phyloP scores from a whole-genome alignment of 2,329 filamentous ascomycete species.

The Pseudopithomyces maydicus region DNA sequence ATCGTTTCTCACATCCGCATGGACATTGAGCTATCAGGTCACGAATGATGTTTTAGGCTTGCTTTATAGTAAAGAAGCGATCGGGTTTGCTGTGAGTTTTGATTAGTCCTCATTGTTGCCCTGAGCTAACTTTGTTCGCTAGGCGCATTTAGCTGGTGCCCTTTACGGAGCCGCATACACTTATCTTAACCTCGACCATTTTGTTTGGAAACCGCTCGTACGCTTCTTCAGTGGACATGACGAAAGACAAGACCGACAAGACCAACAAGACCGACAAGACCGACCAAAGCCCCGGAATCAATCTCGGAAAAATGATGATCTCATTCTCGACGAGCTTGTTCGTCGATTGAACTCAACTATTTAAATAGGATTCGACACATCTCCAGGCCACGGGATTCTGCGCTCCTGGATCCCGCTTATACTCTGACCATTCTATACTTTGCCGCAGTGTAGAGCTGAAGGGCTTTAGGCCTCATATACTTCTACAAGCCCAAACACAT shows the following conservation, averaged over 20 bases:
- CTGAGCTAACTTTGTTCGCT: neutral
- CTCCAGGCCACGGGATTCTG: neutral
- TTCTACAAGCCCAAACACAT: too few species aligned
- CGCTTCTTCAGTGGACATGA: neutral
- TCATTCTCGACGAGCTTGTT: neutral
- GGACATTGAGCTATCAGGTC: neutral
- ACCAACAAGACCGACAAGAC: too few species aligned
- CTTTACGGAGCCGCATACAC: neutral
- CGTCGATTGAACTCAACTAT: constrained; percentile 1
- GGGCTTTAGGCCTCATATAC: too few species aligned
- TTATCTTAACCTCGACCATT: neutral
- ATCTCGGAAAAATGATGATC: neutral
- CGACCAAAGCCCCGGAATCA: neutral
- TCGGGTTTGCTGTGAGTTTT: constrained; percentile 1
- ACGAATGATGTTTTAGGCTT: neutral
- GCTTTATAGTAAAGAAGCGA: neutral
- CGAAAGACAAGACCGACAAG: too few species aligned
- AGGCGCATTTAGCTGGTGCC: constrained; percentile 3
- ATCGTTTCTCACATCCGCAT: neutral
- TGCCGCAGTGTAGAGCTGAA: too few species aligned
- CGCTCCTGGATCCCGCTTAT: neutral
- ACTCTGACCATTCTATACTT: neutral
- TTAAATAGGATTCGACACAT: neutral
- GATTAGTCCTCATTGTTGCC: neutral
- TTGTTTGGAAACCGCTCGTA: neutral